Evolutionary conservation across 1,284 basidiomycete species (phyloP).

Genomic region (Amylostereum areolatum): DNA sequence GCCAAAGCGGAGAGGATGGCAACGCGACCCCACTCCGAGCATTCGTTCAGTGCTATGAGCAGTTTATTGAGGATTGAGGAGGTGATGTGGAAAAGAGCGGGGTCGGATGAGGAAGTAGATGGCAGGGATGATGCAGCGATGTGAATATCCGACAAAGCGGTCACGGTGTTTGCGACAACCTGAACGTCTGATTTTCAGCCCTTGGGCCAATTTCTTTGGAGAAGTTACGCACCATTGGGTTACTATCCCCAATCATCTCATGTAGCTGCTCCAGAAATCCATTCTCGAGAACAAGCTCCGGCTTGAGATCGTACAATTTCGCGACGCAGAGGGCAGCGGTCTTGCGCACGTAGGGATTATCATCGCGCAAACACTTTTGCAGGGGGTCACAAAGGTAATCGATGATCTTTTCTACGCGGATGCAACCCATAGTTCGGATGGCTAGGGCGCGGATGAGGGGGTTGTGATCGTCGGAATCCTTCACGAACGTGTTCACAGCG

Average conservation of each 20-base stretch:
- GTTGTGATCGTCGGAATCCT: conserved; percentile 95
- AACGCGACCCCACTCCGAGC: conserved; percentile 98
- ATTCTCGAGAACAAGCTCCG: conserved; percentile 90
- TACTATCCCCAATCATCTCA: conserved; percentile 90
- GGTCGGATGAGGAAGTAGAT: conserved; percentile 50
- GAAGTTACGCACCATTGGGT: conserved; percentile 78
- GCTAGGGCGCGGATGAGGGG: conserved; percentile 94
- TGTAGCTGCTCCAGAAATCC: conserved; percentile 88
- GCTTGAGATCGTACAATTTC: conserved; percentile 96
- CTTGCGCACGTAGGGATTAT: conserved; percentile 97
- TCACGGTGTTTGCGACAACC: conserved; percentile 95
- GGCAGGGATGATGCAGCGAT: conserved; percentile 50
- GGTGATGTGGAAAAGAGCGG: conserved; percentile 80
- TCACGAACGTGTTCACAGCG: conserved; percentile 97
- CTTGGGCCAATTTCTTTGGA: conserved; percentile 6
- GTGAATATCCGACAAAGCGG: conserved; percentile 94
- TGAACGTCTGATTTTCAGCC: conserved; percentile 25
- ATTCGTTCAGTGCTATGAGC: conserved; percentile 94
- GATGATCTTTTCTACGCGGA: conserved; percentile 98
- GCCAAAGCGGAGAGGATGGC: conserved; percentile 86
- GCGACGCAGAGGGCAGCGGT: conserved; percentile 95
- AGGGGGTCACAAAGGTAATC: conserved; percentile 95
- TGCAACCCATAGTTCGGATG: conserved; percentile 96
- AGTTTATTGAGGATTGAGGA: conserved; percentile 81
- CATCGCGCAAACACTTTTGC: conserved; percentile 86